Conservation (phyloP, 148 eudicot species). For the Camellia sinensis region DNA sequence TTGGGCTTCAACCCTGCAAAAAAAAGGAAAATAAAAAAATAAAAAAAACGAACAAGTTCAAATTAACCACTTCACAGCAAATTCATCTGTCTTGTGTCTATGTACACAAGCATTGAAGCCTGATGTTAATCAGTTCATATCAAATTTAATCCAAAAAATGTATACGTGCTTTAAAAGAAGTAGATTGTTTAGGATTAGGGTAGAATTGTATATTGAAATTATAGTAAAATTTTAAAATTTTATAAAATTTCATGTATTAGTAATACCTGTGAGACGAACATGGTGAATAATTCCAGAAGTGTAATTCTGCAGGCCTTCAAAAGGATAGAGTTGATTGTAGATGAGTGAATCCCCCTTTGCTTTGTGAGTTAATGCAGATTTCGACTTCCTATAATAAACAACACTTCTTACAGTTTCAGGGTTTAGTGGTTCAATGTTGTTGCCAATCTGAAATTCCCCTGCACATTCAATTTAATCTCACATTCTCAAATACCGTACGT, state of each 20-base stretch:
- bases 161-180: neutral
- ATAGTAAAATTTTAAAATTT: too few species aligned
- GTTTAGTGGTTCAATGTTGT: slow-evolving; percentile 60
- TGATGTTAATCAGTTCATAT: neutral
- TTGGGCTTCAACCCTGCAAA: slow-evolving; percentile 62
- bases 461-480: slow-evolving; percentile 24
- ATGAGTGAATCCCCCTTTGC: slow-evolving; percentile 69
- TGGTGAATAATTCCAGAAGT: slow-evolving; percentile 99
- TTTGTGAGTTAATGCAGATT: slow-evolving; percentile 37
- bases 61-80: too few species aligned
- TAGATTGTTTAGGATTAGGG: neutral
- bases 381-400: slow-evolving; percentile 58
- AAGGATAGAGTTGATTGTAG: slow-evolving; percentile 87
- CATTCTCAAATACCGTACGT: neutral
- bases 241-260: neutral
- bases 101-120: neutral
- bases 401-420: slow-evolving; percentile 63
- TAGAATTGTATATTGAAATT: too few species aligned
- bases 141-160: neutral
- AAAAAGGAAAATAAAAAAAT: neutral
- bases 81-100: neutral
- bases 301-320: slow-evolving; percentile 85
- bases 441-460: slow-evolving; percentile 90
- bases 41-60: too few species aligned
- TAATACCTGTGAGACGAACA: slow-evolving; percentile 76